A percentile compares a stretch with the other conserved stretches of the same genome.
Conservation (phyloP, 1,284 basidiomycete species). For the Taiwanofungus camphoratus region DNA sequence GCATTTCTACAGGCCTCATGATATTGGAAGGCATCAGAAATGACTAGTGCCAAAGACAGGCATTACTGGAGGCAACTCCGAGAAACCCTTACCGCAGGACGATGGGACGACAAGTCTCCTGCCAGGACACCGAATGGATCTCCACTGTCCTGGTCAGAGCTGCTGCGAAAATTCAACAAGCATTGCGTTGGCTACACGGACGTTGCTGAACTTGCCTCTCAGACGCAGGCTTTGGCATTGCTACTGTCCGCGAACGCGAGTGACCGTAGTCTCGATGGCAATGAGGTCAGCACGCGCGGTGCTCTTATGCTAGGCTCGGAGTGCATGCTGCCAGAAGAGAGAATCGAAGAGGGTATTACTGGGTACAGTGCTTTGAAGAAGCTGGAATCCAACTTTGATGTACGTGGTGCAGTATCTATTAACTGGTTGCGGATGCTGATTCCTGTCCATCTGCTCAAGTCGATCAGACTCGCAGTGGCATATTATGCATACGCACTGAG, state of each 20-base stretch:
- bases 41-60: conserved; percentile 51
- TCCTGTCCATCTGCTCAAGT: conserved; percentile 32
- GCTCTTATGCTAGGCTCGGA: conserved; percentile 47
- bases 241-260: conserved; percentile 43
- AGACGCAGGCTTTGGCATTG: conserved; percentile 60
- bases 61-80: conserved; percentile 74
- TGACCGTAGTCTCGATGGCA: conserved; percentile 34
- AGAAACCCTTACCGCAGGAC: conserved; percentile 57
- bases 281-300: conserved; percentile 33
- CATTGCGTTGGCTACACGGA: conserved; percentile 62
- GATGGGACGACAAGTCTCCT: conserved; percentile 57
- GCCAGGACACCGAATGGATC: conserved; percentile 57
- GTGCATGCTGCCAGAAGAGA: conserved; percentile 48
- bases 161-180: conserved; percentile 85
- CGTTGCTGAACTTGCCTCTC: conserved; percentile 59
- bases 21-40: conserved; percentile 11
- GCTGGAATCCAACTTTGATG: conserved; percentile 52
- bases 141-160: conserved; percentile 69
- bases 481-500: conserved; percentile 76
- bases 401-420: conserved; percentile 31
- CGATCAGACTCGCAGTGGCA: conserved; percentile 57
- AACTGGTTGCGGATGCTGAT: neutral
- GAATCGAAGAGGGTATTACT: conserved; percentile 43
- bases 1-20: too few species aligned
- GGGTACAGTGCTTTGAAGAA: conserved; percentile 49